Evolutionary conservation across 345 rosid species (phyloP).

Genomic region (Populus deltoides): DNA sequence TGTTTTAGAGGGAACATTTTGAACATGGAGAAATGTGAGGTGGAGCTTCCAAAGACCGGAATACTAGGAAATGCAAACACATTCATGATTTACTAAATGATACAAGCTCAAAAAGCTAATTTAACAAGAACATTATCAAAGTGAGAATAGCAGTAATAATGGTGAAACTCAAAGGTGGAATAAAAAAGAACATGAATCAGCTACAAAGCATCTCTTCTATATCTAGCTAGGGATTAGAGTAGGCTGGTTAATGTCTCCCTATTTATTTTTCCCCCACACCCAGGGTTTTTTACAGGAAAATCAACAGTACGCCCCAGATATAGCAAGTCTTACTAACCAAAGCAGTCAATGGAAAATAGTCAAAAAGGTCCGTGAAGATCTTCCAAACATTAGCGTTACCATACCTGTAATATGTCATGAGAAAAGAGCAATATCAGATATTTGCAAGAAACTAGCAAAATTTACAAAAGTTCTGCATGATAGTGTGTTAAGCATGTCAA

Average conservation of each 20-base stretch:
- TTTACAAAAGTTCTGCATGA: background rate
- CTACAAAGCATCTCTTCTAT: background rate
- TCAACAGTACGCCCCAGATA: background rate
- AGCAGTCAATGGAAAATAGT: conserved; percentile 92
- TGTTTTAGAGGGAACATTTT: background rate
- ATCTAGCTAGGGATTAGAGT: background rate
- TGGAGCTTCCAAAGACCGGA: background rate
- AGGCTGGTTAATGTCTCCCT: background rate
- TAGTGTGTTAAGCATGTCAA: background rate
- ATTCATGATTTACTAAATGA: background rate
- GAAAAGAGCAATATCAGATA: conserved; percentile 8
- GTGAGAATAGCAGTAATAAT: background rate
- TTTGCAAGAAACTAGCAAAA: too few relatives aligned
- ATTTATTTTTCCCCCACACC: conserved; percentile 22
- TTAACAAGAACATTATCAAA: background rate
- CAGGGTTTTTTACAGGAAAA: conserved; percentile 7
- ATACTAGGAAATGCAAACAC: background rate
- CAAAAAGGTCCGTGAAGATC: conserved; percentile 87
- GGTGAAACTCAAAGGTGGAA: background rate
- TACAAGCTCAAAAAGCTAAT: background rate
- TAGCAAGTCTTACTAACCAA: conserved; percentile 38
- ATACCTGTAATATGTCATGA: conserved; percentile 52
- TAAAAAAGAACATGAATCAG: background rate
- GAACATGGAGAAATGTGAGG: background rate
- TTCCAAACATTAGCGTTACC: conserved; percentile 95